Base-by-base conservation (phyloP, 179 eudicot genomes). In the Nepenthes alata region DNA sequence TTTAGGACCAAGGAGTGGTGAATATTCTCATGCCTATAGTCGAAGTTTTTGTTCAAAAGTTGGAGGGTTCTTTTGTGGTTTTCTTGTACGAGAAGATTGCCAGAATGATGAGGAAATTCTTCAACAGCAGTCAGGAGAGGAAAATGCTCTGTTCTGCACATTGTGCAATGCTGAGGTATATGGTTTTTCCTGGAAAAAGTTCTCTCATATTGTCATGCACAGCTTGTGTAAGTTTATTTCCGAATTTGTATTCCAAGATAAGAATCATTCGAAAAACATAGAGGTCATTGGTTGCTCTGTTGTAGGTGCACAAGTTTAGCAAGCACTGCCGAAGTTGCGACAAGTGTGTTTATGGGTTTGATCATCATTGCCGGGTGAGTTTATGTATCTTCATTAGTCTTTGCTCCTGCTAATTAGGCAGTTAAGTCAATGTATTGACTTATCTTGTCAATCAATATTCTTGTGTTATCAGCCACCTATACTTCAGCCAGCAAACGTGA, bases 321-420 rank as follows among this genome's bases (percentile, higher is more conserved):
- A 91, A 91, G 76, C 97, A 91, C 61, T 91, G 97, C 76, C 79
- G 97, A 80, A 88, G 95, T 69, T 91, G 97, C 57, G 95, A 86
- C 66, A 91, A 91, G 76, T 91, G 97, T 70, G 97, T 91, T 70
- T 96, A 88, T 73, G 97, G 96, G 55, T 91, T 91, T 81, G 97
- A 91, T 81, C 97, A 91, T 83, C 97, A 91, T 74, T 91, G 97
- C 69, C 86, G 94, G 84, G 97, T 88, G 67, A 72, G 76, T 72
- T 68, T 35, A 57, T 4, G 12, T 11, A 11, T 41, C 5, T 41
- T 4, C 45, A 4, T 41, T 41, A 41, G 8, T 25, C 45, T 41
- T 41, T 41, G 45, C 45, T 4, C 8, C 8, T 7, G 8, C 45
- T 41, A 7, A 41, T 4, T 4, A 4, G 5, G 45, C 6, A 41